A percentile compares a stretch with the other conserved stretches of the same genome.
These are phyloP conservation scores for Diaporthe capsici DNA, from an alignment of 2,329 filamentous ascomycete genomes.

Conservation along the genomic window DNA sequence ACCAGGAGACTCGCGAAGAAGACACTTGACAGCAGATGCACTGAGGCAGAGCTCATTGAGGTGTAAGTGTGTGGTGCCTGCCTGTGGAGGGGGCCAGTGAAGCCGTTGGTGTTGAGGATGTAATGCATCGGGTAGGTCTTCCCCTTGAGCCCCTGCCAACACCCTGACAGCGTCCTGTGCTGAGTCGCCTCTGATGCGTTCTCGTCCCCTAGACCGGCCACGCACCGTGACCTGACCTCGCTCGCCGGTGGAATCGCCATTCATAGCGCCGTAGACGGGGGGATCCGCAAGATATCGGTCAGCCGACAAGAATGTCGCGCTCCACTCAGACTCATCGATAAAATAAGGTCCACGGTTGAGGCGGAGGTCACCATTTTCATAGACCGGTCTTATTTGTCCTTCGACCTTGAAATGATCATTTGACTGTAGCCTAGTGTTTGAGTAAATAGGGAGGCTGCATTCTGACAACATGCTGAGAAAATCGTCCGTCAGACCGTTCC, in stretches of 20 bases:
- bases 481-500: conserved; percentile 66
- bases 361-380: conserved; percentile 48
- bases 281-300: conserved; percentile 64
- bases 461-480: conserved; percentile 52
- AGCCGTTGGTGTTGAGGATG: conserved; percentile 17
- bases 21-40: conserved; percentile 55
- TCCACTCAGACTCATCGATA: conserved; percentile 63
- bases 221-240: background rate
- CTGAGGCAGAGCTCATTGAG: conserved; percentile 66
- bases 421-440: conserved; percentile 49
- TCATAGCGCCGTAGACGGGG: conserved; percentile 55
- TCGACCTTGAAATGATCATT: conserved; percentile 60
- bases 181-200: conserved; percentile 34
- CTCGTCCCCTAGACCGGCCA: conserved; percentile 32
- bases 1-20: conserved; percentile 60
- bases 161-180: conserved; percentile 29
- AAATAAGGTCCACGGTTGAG: conserved; percentile 59
- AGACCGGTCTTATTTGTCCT: conserved; percentile 55
- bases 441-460: conserved; percentile 50
- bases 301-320: conserved; percentile 59
- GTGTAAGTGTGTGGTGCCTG: conserved; percentile 67
- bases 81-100: conserved; percentile 36
- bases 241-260: background rate
- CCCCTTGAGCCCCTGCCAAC: conserved; percentile 34
- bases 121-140: conserved; percentile 24